Evolutionary conservation across 305 asterid species (phyloP).

Genomic region (Fraxinus sp.): DNA sequence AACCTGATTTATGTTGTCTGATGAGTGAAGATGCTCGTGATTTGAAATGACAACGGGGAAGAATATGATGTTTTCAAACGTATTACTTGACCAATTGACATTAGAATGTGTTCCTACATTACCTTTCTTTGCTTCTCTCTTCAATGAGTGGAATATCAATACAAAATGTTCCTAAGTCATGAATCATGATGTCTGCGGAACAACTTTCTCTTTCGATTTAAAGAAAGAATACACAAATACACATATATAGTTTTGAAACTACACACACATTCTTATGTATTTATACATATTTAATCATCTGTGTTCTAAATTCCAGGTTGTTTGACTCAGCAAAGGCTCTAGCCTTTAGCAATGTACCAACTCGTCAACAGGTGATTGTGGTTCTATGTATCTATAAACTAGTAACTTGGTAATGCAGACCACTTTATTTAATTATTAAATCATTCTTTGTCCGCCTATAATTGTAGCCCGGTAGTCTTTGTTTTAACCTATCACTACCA

Average conservation of each 20-base stretch:
- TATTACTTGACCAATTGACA: not conserved
- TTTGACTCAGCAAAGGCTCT: conserved; percentile 91
- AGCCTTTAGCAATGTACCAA: conserved; percentile 69
- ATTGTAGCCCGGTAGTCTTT: conserved; percentile 8
- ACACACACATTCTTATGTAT: not conserved
- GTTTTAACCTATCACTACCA: conserved; percentile 8
- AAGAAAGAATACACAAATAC: not conserved
- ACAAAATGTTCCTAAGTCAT: not conserved
- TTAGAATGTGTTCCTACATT: not conserved
- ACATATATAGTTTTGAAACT: not conserved
- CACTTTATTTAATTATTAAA: not conserved
- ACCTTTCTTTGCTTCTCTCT: not conserved
- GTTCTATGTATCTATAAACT: conserved; percentile 14
- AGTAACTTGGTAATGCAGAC: not conserved
- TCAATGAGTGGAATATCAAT: not conserved
- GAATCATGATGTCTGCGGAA: conserved; percentile 8
- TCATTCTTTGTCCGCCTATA: not conserved
- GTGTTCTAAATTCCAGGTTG: conserved; percentile 46
- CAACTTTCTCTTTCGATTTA: conserved; percentile 3
- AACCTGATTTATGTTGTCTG: not conserved
- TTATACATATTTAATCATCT: not conserved
- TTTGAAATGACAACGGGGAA: not conserved
- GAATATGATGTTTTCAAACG: not conserved
- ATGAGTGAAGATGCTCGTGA: not conserved
- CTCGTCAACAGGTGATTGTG: conserved; percentile 62